Percentiles rank a stretch among this genome's conserved stretches.
Conservation (phyloP, 148 eudicot species). For the Dianthus caryophyllus region DNA sequence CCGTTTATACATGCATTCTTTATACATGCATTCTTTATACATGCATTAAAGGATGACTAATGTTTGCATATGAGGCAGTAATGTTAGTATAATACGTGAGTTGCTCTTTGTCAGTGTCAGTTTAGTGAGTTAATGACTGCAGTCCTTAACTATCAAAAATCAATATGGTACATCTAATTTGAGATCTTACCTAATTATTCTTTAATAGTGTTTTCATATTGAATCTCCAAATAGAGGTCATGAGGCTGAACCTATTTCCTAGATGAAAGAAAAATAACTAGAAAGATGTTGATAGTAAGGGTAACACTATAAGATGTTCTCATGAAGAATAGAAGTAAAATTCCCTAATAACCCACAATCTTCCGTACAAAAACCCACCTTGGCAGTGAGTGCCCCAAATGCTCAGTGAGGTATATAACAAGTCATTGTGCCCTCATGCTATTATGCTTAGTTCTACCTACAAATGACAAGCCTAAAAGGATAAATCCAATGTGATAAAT, state of each 20-base stretch:
- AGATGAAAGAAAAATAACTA: not conserved
- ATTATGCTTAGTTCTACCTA: not conserved
- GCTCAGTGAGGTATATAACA: too few relatives aligned
- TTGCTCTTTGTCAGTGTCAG: not conserved
- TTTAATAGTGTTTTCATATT: not conserved
- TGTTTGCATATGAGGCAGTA: not conserved
- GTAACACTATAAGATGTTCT: not conserved
- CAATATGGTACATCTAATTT: not conserved
- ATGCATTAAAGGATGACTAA: not conserved
- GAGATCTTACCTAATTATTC: not conserved
- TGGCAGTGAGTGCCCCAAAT: not conserved
- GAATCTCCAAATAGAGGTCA: not conserved
- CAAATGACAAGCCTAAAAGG: not conserved
- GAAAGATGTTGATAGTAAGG: not conserved
- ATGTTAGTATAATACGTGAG: not conserved
- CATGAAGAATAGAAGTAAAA: not conserved
- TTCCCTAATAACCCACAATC: not conserved
- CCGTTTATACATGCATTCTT: too few relatives aligned
- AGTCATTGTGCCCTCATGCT: too few relatives aligned
- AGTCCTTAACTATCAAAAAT: conserved; percentile 6
- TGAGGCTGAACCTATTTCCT: not conserved
- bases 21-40: not conserved
- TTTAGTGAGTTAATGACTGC: not conserved
- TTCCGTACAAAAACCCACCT: not conserved
- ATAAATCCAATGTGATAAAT: too few relatives aligned